Conservation (phyloP, 2,329 filamentous ascomycete species). For the Rachicladosporium sp. region DNA sequence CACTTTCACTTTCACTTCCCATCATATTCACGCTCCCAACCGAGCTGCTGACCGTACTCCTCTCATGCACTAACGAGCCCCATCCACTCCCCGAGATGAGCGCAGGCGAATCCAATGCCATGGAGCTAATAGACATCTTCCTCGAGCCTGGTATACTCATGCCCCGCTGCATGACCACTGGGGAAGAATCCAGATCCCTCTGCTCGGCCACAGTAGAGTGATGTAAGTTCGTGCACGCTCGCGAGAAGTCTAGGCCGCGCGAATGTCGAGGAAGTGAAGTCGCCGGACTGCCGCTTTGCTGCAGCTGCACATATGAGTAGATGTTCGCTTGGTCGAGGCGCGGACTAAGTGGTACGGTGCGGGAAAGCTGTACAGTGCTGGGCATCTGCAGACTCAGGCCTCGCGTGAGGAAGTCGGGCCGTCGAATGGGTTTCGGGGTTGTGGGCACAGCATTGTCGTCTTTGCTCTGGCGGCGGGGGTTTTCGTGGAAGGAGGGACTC, state of each 20-base stretch:
- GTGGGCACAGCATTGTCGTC: slow-evolving; percentile 33
- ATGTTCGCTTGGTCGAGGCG: slow-evolving; percentile 27
- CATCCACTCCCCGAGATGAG: slow-evolving; percentile 27
- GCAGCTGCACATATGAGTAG: slow-evolving; percentile 32
- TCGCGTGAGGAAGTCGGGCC: slow-evolving; percentile 49
- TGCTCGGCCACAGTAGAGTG: slow-evolving; percentile 87
- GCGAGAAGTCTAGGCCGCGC: slow-evolving; percentile 81
- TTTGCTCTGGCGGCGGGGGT: slow-evolving; percentile 22
- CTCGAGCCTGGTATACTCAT: slow-evolving; percentile 45
- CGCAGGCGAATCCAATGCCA: slow-evolving; percentile 51
- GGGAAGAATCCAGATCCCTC: slow-evolving; percentile 81
- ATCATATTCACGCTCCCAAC: slow-evolving; percentile 69
- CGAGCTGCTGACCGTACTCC: slow-evolving; percentile 64
- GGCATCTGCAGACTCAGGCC: slow-evolving; percentile 62
- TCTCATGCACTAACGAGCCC: slow-evolving; percentile 40
- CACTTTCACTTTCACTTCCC: slow-evolving; percentile 65
- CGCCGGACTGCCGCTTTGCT: slow-evolving; percentile 40
- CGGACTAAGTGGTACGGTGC: slow-evolving; percentile 10
- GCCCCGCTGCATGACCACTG: slow-evolving; percentile 61
- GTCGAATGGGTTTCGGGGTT: slow-evolving; percentile 50
- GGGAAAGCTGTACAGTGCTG: slow-evolving; percentile 16
- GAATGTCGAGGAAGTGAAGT: slow-evolving; percentile 83
- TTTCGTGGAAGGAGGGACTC: slow-evolving; percentile 33
- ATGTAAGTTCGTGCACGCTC: slow-evolving; percentile 85
- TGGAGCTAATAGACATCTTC: slow-evolving; percentile 30